These are phyloP conservation scores for Zasmidium cellare DNA, from an alignment of 2,329 filamentous ascomycete species.

Conservation along the genomic window DNA sequence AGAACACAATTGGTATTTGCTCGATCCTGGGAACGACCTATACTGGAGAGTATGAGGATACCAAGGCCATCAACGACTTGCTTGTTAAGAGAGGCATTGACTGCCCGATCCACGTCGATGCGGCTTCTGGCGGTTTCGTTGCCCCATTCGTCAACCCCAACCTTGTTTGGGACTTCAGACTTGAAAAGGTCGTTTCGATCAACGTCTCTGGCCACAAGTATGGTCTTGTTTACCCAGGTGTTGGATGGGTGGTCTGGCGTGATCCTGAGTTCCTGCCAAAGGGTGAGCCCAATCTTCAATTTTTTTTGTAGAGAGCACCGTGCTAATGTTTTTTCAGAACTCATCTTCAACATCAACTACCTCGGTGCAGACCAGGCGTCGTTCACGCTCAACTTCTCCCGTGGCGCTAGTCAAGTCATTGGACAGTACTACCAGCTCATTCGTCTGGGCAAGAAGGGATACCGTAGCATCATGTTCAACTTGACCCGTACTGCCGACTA, in stretches of 20 bases:
- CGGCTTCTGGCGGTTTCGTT: slow-evolving; percentile 88
- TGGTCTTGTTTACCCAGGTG: slow-evolving; percentile 78
- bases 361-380: slow-evolving; percentile 92
- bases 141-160: slow-evolving; percentile 85
- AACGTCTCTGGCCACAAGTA: slow-evolving; percentile 94
- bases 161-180: slow-evolving; percentile 87
- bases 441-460: slow-evolving; percentile 87
- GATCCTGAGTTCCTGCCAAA: slow-evolving; percentile 78
- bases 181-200: slow-evolving; percentile 86
- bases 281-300: slow-evolving; percentile 23
- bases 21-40: slow-evolving; percentile 90
- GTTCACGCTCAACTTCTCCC: slow-evolving; percentile 97
- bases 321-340: slow-evolving; percentile 52
- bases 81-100: slow-evolving; percentile 73
- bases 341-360: slow-evolving; percentile 99
- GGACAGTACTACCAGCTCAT: slow-evolving; percentile 98
- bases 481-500: slow-evolving; percentile 88
- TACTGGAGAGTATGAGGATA: slow-evolving; percentile 93
- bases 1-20: slow-evolving; percentile 87
- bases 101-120: slow-evolving; percentile 89
- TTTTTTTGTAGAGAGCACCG: background rate
- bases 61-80: slow-evolving; percentile 87
- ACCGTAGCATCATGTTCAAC: slow-evolving; percentile 91
- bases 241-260: slow-evolving; percentile 93
- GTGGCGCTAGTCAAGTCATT: slow-evolving; percentile 90